Conservation (phyloP, 192 early-diverging fungal genomes). For the Entophlyctis luteolus region DNA sequence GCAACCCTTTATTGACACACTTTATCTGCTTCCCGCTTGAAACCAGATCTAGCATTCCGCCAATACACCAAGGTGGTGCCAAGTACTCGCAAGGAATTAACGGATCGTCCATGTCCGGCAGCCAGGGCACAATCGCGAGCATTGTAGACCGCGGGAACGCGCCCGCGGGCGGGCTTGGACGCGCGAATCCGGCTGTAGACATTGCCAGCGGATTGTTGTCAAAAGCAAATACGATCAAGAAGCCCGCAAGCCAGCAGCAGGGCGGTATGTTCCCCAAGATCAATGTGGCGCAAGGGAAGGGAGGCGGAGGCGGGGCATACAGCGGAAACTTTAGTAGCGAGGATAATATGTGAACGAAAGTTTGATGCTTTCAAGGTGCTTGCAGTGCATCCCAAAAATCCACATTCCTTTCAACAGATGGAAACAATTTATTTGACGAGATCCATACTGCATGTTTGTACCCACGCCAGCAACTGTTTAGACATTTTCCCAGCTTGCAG, state of each 20-base stretch:
- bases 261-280: slow-evolving; percentile 22
- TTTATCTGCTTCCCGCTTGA: not conserved
- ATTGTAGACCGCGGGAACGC: not conserved
- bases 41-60: slow-evolving; percentile 14
- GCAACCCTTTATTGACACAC: not conserved
- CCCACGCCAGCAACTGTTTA: not conserved
- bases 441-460: not conserved
- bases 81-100: not conserved
- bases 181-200: slow-evolving; percentile 18
- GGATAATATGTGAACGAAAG: slow-evolving; percentile 4
- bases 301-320: not conserved
- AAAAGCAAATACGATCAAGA: not conserved
- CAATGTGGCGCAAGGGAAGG: not conserved
- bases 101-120: slow-evolving; percentile 4
- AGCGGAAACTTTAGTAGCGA: slow-evolving; percentile 20
- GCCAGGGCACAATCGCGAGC: slow-evolving; percentile 12
- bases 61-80: slow-evolving; percentile 5
- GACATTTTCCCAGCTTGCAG: not conserved
- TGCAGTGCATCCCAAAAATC: not conserved
- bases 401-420: not conserved
- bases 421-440: not conserved
- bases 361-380: not conserved
- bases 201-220: slow-evolving; percentile 20
- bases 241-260: slow-evolving; percentile 25
- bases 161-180: not conserved